These are phyloP conservation scores for Pleurotus ostreatus DNA, from an alignment of 768 basidiomycete species.

Conservation along the genomic window DNA sequence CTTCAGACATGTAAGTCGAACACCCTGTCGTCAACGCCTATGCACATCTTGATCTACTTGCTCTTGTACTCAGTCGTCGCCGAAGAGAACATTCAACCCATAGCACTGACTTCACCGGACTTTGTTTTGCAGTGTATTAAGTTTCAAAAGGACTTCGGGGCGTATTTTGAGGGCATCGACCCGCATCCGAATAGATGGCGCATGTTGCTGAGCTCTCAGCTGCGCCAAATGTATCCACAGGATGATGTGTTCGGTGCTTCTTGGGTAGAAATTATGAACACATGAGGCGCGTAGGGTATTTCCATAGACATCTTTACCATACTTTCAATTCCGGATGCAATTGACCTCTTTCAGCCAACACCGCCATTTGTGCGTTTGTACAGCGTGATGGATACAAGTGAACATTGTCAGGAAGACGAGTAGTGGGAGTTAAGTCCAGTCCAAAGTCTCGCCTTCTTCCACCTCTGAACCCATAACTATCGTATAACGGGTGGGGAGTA, in stretches of 20 bases:
- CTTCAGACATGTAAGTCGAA: constrained; percentile 32
- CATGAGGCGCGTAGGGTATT: no score
- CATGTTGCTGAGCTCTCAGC: constrained; percentile 32
- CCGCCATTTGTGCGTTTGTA: no score
- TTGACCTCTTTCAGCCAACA: no score
- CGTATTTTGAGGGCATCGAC: constrained; percentile 14
- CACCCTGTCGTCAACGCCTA: background rate
- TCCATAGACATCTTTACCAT: no score
- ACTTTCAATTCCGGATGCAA: no score
- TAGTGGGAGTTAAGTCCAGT: no score
- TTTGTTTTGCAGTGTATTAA: background rate
- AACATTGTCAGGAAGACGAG: no score
- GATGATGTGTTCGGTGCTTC: constrained; percentile 30
- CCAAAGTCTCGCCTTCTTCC: no score
- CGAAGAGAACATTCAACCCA: constrained; percentile 28
- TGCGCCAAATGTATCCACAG: constrained; percentile 34
- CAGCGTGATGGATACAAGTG: no score
- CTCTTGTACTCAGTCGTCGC: constrained; percentile 23
- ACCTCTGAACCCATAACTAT: no score
- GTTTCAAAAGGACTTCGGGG: constrained; percentile 5
- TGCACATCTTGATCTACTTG: background rate
- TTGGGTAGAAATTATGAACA: constrained; percentile 21
- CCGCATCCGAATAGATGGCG: constrained; percentile 18
- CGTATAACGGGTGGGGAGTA: no score
- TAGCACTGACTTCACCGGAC: background rate